These are phyloP conservation scores for Holtermanniella nyarrowii DNA, from an alignment of 768 basidiomycete genomes.

Conservation along the genomic window DNA sequence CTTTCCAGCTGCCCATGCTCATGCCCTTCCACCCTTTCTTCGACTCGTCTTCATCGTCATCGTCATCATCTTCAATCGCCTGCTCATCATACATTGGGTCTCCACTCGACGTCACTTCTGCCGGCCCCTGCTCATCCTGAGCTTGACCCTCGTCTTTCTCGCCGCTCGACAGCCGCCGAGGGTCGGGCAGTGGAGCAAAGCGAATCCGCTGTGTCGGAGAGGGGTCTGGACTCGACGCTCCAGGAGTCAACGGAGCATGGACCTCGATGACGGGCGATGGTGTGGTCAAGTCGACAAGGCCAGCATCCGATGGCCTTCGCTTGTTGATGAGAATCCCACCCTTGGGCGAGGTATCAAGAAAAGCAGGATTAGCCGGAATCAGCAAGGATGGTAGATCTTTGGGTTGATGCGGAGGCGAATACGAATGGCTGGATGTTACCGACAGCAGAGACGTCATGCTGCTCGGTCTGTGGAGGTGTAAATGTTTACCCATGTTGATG, in stretches of 20 bases:
- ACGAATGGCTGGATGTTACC: neutral
- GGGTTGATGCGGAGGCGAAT: neutral
- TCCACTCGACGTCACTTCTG: constrained; percentile 8
- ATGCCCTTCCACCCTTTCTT: constrained; percentile 18
- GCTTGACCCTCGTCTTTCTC: constrained; percentile 22
- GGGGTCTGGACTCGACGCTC: neutral
- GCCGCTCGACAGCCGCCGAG: constrained; percentile 45
- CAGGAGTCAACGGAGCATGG: neutral
- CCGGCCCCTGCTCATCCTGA: constrained; percentile 8
- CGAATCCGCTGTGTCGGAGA: constrained; percentile 47
- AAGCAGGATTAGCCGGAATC: constrained; percentile 23
- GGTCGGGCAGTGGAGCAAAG: constrained; percentile 78
- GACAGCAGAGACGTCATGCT: neutral
- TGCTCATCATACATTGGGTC: constrained; percentile 7
- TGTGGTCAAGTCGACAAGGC: neutral
- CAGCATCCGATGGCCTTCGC: constrained; percentile 11
- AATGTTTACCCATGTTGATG: no score
- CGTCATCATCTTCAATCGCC: constrained; percentile 12
- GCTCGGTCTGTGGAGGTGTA: neutral
- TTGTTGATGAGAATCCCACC: constrained; percentile 30
- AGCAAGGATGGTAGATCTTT: constrained; percentile 13
- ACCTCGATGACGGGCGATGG: constrained; percentile 2
- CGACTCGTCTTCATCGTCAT: constrained; percentile 15
- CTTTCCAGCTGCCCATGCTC: constrained; percentile 28
- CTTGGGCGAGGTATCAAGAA: constrained; percentile 11